Evolutionary conservation across 164 flowering plant genomes (phyloP).

Genomic region (Cinnamomum micranthum): DNA sequence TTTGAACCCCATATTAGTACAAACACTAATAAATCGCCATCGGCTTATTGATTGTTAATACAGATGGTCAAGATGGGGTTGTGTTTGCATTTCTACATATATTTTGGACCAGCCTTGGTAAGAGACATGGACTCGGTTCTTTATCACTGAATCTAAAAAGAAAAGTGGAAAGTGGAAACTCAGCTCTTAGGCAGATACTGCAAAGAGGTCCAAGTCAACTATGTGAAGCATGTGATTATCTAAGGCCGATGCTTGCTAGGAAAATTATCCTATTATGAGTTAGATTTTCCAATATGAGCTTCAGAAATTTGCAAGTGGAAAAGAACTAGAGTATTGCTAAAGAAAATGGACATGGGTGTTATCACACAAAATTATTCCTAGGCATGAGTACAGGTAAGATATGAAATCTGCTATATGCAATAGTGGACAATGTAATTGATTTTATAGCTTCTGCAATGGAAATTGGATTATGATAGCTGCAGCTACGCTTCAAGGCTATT

Average conservation of each 20-base stretch:
- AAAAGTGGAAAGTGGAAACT: slow-evolving; percentile 24
- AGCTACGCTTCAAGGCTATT: too few relatives aligned
- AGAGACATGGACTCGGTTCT: slow-evolving; percentile 25
- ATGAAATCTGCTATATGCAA: neutral
- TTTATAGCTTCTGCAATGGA: too few relatives aligned
- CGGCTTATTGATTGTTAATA: slow-evolving; percentile 31
- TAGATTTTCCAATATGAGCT: slow-evolving; percentile 32
- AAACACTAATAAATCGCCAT: slow-evolving; percentile 36
- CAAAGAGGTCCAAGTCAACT: slow-evolving; percentile 24
- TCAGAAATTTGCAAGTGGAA: slow-evolving; percentile 30
- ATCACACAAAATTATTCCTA: neutral
- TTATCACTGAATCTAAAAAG: slow-evolving; percentile 31
- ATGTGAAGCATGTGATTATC: slow-evolving; percentile 36
- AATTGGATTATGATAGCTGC: too few relatives aligned
- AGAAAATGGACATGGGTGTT: slow-evolving; percentile 15
- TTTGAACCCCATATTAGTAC: slow-evolving; percentile 36
- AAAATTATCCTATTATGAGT: slow-evolving; percentile 28
- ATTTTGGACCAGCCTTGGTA: slow-evolving; percentile 27
- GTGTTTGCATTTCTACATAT: slow-evolving; percentile 35
- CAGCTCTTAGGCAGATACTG: slow-evolving; percentile 36
- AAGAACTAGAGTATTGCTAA: slow-evolving; percentile 29
- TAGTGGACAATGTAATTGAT: neutral
- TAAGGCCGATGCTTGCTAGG: slow-evolving; percentile 31
- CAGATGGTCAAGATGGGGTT: slow-evolving; percentile 42
- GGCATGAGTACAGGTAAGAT: slow-evolving; percentile 1